Percentiles rank a stretch among this genome's conserved stretches.
Conservation (phyloP, 352 stramenopile species). For the Pythium utonaiense region DNA sequence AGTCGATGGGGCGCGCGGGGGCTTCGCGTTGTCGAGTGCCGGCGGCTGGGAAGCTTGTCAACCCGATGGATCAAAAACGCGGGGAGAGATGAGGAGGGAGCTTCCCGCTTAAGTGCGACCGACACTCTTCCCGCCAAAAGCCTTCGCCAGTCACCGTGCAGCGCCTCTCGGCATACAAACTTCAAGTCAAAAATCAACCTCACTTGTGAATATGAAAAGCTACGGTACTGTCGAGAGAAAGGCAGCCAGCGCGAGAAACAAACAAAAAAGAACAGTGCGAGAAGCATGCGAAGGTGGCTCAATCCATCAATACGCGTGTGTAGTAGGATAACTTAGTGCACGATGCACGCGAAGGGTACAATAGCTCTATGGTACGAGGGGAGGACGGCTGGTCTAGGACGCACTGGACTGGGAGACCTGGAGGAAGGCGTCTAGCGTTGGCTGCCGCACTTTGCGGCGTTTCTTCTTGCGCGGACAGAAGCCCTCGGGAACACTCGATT, state of each 20-base stretch:
- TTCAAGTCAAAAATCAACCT: conserved; percentile 14
- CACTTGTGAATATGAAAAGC: not conserved
- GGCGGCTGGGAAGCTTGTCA: conserved; percentile 7
- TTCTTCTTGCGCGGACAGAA: conserved; percentile 27
- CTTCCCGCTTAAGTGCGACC: conserved; percentile 25
- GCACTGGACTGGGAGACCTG: conserved; percentile 15
- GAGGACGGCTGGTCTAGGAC: too few relatives aligned
- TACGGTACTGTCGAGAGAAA: conserved; percentile 3
- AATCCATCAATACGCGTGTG: not conserved
- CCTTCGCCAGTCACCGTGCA: conserved; percentile 2
- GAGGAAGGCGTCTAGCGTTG: conserved; percentile 51
- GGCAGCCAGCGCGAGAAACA: too few relatives aligned
- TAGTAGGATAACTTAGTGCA: not conserved
- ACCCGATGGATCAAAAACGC: conserved; percentile 8
- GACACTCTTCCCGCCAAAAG: conserved; percentile 28
- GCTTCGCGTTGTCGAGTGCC: conserved; percentile 7
- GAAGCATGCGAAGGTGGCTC: not conserved
- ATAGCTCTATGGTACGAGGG: conserved; percentile 1
- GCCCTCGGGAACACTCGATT: not conserved
- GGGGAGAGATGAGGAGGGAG: conserved; percentile 9
- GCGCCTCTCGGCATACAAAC: conserved; percentile 16
- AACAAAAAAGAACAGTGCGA: not conserved
- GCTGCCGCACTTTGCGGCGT: conserved; percentile 45
- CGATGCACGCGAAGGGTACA: not conserved
- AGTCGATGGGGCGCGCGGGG: not conserved